Base-by-base conservation (phyloP, 495 filamentous ascomycete species). In the Penicillium samsonianum region DNA sequence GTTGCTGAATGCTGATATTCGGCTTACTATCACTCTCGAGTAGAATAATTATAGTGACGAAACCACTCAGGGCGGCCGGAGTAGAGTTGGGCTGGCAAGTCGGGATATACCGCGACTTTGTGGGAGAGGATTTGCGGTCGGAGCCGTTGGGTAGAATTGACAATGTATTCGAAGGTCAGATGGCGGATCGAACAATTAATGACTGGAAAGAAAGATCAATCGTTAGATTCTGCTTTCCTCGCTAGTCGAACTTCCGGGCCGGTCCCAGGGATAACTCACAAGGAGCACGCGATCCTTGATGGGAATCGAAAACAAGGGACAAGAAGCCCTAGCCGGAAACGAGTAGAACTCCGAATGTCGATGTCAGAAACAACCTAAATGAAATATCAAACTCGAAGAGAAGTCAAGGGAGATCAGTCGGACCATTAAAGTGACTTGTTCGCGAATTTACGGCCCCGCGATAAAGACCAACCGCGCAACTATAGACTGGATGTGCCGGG, bases 261-360 rank as follows among this genome's bases (percentile, higher is more conserved):
- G 42, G 40, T 49, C 35, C 48, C 60, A 68, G 68, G 65, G 68
- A 67, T 62, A 59, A 68, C 59, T 63, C 58, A 68, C 65, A 19
- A 60, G 48, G 58, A 49, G 54, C 60, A 61, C 64, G 59, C 59
- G 61, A 67, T 62, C 54, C 26, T 49, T 25, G 45, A 10, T 6
- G 47, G 45, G 23, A 19, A 20, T 5, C 19, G 41, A 6, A 44
- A 14, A 33, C 5, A 10, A 5, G 31, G 46, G 33, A 52, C n/a
- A 35, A n/a, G 49, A 49, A 5, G 11, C 17, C 17, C 41, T 19
- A 47, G 44, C 19, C 5, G 14, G n/a, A n/a, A 30, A 16, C 40
- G 38, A 54, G 42, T 22, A 44, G 14, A 46, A 12, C 16, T 17
- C 22, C 33, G 16, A 19, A 17, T n/a, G 11, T 38, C 42, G 6